Base-by-base conservation (phyloP, 352 stramenopile species). In the Globisporangium spiculum region DNA sequence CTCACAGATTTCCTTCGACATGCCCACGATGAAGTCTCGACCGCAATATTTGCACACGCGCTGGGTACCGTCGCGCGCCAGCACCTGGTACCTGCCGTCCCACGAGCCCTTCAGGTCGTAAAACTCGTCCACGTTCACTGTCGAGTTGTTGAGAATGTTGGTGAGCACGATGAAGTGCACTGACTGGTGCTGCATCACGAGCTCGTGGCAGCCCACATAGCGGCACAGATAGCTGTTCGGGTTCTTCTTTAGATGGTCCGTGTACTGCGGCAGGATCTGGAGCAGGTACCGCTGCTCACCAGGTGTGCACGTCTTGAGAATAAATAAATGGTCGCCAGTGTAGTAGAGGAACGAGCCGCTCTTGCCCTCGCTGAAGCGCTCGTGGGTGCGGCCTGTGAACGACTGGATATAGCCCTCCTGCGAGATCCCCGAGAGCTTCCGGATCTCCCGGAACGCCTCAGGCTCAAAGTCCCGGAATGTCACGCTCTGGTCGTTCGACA, bases 51-150 rank as follows among this genome's bases (percentile, higher is more conserved):
- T 97, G 74, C 88, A 96, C 52, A 94, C 78, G 16, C 82, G 84
- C 66, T 91, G 86, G 22, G 83, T 90, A 36, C 86, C 86, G 24
- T 84, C 86, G 34, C 73, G 78, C 41, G 84, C 81, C n/a, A 83
- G 73, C 41, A 80, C 74, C 4, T 77, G 76, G 62, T 91, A 90
- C 46, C 89, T 79, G n/a, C 88, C 89, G 57, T 97, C 88, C 86
- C 88, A 98, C n/a, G 86, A 93, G 14, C 92, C 92, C 66, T 97
- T 97, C 61, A 97, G 73, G 36, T 97, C 90, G 75, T 94, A 97
- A 48, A 94, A 85, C 66, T 94, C 89, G 70, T 97, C 86, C 30
- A 97, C 85, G 68, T 93, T 90, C 54, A 95, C 78, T 2, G 68
- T 88, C 36, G 89, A 77, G 68, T 93, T 96, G 78, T 93, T 92